Base-by-base conservation (phyloP, 306 rosid species). In the Gleditsia sinensis region DNA sequence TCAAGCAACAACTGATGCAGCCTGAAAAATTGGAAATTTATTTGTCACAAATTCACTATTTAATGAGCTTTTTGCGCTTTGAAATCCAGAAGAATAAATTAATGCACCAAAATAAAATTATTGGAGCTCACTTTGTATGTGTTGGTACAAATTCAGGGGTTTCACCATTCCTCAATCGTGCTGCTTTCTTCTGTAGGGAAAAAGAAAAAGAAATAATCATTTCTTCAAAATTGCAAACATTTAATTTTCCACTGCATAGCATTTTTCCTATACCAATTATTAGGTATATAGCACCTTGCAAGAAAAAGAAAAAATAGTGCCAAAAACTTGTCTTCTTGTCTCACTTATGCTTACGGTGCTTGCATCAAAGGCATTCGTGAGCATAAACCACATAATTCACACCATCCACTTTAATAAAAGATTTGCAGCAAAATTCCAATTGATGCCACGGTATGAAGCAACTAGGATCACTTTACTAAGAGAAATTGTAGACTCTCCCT, bases 1-100 rank as follows among this genome's bases (percentile, higher is more conserved):
- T 87, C 92, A 82, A 88, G 83, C 70, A 95, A 82, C 81, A 95
- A 83, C 69, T 95, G 91, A 75, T 95, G 97, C 54, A 95, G 76
- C 79, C 99, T 95, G 92, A 78, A 80, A 69, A 5, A 71, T 64
- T 71, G 25, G 69, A 71, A 82, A 68, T 25, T 27, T 59, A 58
- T 63, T 73, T 71, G 67, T 71, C 61, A 75, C 34, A 48, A 65
- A 65, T 81, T 51, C 78, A 68, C 58, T 59, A 80, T 64, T 77
- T 75, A 63, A 36, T 34, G 51, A 56, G 63, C 25, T 14, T n/a
- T 56, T 40, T 67, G 60, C 74, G 78, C 49, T 78, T 23, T 20
- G 42, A 24, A 75, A 80, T 53, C 54, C 59, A 64, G 67, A 43
- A 62, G 53, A 74, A 70, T 73, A 34, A 61, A 53, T 42, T 56